phyloP scores from a whole-genome alignment of 768 basidiomycete genomes.

The Tricholoma furcatifolium region DNA sequence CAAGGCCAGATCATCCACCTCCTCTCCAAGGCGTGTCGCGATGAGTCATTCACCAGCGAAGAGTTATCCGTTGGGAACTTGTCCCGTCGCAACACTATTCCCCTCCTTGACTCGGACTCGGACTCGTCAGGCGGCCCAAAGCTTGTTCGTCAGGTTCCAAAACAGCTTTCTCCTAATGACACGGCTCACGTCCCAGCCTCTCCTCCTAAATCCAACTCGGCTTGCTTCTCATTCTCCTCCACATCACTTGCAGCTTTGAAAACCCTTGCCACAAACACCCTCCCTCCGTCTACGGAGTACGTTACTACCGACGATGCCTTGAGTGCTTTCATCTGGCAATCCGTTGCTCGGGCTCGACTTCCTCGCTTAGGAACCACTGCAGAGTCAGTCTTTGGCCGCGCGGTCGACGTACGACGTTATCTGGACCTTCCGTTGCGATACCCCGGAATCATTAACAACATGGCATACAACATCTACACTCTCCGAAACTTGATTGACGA shows the following conservation, averaged over 20 bases:
- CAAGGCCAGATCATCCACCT: constrained; percentile 23
- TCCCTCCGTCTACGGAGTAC: constrained; percentile 12
- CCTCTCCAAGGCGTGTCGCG: constrained; percentile 22
- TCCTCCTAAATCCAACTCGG: not conserved
- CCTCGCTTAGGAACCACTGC: constrained; percentile 16
- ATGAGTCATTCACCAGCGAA: constrained; percentile 18
- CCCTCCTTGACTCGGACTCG: constrained; percentile 3
- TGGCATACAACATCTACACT: constrained; percentile 20
- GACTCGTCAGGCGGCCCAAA: not conserved
- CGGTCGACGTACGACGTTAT: constrained; percentile 24
- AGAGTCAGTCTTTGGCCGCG: constrained; percentile 21
- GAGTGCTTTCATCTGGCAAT: constrained; percentile 27
- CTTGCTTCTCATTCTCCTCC: constrained; percentile 1
- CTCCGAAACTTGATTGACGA: constrained; percentile 11
- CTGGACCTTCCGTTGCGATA: constrained; percentile 20
- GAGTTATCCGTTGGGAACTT: constrained; percentile 21
- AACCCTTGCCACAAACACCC: constrained; percentile 14
- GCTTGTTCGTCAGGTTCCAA: not conserved
- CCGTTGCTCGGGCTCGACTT: constrained; percentile 22
- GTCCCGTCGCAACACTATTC: constrained; percentile 15
- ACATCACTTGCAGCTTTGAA: constrained; percentile 16
- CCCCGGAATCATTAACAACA: constrained; percentile 25
- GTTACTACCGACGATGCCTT: constrained; percentile 28
- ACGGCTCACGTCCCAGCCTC: not conserved
- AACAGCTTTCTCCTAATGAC: not conserved